These are phyloP conservation scores for Fusarium equiseti DNA, from an alignment of 2,329 filamentous ascomycete genomes.

Conservation along the genomic window DNA sequence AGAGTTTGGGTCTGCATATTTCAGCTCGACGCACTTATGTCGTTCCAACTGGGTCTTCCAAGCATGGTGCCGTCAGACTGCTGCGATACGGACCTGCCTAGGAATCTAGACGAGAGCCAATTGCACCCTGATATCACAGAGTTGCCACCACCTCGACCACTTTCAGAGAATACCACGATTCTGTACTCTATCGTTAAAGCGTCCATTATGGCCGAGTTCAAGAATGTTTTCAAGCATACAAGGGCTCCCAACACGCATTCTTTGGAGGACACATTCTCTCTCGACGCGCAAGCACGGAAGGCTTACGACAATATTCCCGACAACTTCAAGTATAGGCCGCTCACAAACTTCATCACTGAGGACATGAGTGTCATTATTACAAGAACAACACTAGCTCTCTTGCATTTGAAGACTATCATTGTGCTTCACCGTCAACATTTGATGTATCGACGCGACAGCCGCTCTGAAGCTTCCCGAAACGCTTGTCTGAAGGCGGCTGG, in stretches of 20 bases:
- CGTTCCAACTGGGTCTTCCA: constrained; percentile 61
- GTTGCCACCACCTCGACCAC: constrained; percentile 33
- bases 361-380: constrained; percentile 43
- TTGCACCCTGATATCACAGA: constrained; percentile 14
- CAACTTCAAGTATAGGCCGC: constrained; percentile 39
- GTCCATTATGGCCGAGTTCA: constrained; percentile 45
- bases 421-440: constrained; percentile 51
- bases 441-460: constrained; percentile 21
- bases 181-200: constrained; percentile 49
- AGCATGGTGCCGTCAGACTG: constrained; percentile 55
- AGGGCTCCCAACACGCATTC: constrained; percentile 12
- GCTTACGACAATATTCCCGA: constrained; percentile 44
- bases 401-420: constrained; percentile 50
- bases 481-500: constrained; percentile 48
- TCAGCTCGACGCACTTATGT: constrained; percentile 60
- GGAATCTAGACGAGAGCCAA: constrained; percentile 42
- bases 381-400: constrained; percentile 48
- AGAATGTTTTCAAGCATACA: constrained; percentile 41
- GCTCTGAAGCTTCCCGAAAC: constrained; percentile 33
- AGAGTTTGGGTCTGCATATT: constrained; percentile 59
- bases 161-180: constrained; percentile 35
- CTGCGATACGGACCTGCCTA: constrained; percentile 38
- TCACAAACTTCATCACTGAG: constrained; percentile 48
- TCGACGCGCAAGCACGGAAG: constrained; percentile 40
- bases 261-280: constrained; percentile 26